phyloP scores from a whole-genome alignment of 495 filamentous ascomycete species.

The Podospora conica region DNA sequence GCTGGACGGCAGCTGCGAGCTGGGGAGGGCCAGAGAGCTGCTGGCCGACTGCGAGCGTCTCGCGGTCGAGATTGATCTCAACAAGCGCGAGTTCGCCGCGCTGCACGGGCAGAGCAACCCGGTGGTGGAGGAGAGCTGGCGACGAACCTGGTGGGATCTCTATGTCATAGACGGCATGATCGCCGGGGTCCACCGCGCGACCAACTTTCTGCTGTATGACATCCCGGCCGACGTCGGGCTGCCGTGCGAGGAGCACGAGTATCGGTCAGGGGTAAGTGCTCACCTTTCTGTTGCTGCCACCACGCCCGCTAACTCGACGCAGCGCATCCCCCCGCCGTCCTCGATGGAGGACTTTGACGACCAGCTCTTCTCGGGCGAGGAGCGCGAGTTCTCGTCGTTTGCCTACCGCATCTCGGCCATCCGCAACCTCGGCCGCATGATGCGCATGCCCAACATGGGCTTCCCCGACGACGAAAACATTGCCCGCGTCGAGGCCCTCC shows the following conservation, averaged over 20 bases:
- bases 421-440: constrained; percentile 68
- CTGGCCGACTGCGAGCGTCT: constrained; percentile 60
- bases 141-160: constrained; percentile 89
- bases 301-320: neutral
- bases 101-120: constrained; percentile 42
- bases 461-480: constrained; percentile 42
- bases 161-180: constrained; percentile 71
- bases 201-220: constrained; percentile 52
- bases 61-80: constrained; percentile 69
- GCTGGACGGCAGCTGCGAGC: constrained; percentile 68
- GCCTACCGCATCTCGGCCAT: constrained; percentile 70
- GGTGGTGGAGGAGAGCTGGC: constrained; percentile 62
- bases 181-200: constrained; percentile 50
- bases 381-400: constrained; percentile 68
- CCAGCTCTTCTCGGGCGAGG: constrained; percentile 55
- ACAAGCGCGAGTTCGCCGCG: constrained; percentile 50
- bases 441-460: constrained; percentile 46
- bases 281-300: neutral
- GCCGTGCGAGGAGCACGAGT: constrained; percentile 75
- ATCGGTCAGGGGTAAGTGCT: constrained; percentile 52
- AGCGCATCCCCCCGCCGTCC: constrained; percentile 57
- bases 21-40: constrained; percentile 57
- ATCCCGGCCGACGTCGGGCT: constrained; percentile 54
- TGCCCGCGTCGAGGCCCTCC: constrained; percentile 60
- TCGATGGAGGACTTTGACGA: constrained; percentile 68